Percentiles rank a stretch among this genome's conserved stretches.
phyloP scores from a whole-genome alignment of 192 early-diverging fungal species.

The Linnemannia hyalina region DNA sequence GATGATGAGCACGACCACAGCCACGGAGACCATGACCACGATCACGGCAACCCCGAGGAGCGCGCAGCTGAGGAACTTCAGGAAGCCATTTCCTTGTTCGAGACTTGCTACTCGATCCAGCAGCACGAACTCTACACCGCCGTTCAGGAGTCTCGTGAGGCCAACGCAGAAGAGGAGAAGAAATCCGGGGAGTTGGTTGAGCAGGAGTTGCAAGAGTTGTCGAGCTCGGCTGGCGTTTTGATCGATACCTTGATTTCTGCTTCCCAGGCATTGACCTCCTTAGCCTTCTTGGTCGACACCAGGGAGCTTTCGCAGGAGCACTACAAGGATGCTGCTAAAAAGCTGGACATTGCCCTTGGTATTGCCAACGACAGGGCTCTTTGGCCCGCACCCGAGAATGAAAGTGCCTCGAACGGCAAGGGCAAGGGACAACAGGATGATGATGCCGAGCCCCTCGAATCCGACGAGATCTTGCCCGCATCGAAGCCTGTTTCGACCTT shows the following conservation, averaged over 20 bases:
- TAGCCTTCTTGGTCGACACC: constrained; percentile 63
- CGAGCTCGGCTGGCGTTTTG: constrained; percentile 58
- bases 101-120: constrained; percentile 62
- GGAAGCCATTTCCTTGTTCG: constrained; percentile 65
- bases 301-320: constrained; percentile 51
- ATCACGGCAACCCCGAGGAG: constrained; percentile 62
- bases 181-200: constrained; percentile 5
- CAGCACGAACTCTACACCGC: constrained; percentile 57
- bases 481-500: constrained; percentile 41
- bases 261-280: constrained; percentile 61
- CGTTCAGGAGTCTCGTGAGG: constrained; percentile 22
- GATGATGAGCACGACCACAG: constrained; percentile 59
- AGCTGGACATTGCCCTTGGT: constrained; percentile 55
- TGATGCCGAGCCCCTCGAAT: background rate
- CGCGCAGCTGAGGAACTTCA: constrained; percentile 57
- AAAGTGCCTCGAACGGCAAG: constrained; percentile 28
- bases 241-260: constrained; percentile 67
- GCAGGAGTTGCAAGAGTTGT: constrained; percentile 41
- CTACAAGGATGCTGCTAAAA: constrained; percentile 59
- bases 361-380: constrained; percentile 44
- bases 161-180: constrained; percentile 1
- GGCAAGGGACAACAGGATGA: constrained; percentile 38
- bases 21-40: constrained; percentile 60
- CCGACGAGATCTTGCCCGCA: constrained; percentile 57
- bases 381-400: constrained; percentile 28